Percentiles rank a stretch among this genome's conserved stretches.
phyloP scores from a whole-genome alignment of 108 stramenopile genomes.

The Parietichytrium sp. region DNA sequence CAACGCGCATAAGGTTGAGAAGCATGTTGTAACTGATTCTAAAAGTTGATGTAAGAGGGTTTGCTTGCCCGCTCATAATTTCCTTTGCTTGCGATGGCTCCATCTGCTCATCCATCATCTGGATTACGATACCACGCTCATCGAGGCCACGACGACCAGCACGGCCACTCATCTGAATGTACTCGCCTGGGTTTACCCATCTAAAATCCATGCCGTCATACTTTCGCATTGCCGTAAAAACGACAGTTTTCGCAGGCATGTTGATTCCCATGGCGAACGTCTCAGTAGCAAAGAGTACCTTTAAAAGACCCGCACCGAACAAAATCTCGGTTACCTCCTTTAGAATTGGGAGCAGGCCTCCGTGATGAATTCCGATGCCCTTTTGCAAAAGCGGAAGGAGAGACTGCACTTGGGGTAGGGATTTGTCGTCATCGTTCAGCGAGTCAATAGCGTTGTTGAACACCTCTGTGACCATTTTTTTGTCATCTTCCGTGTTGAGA shows the following conservation, averaged over 20 bases:
- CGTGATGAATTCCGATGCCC: constrained; percentile 98
- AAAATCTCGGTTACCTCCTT: constrained; percentile 99
- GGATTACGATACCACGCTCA: constrained; percentile 95
- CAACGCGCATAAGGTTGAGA: constrained; percentile 95
- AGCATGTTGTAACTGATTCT: constrained; percentile 98
- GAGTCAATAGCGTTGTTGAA: constrained; percentile 92
- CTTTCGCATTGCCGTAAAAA: constrained; percentile 94
- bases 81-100: constrained; percentile 90
- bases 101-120: constrained; percentile 99
- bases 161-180: constrained; percentile 96
- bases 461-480: constrained; percentile 87
- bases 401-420: constrained; percentile 89
- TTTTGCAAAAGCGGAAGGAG: constrained; percentile 89
- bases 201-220: constrained; percentile 82
- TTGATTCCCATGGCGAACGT: constrained; percentile 99
- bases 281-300: constrained; percentile 95
- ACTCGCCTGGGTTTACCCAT: constrained; percentile 74
- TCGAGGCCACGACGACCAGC: constrained; percentile 98
- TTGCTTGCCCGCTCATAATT: constrained; percentile 81
- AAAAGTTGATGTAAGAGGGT: constrained; percentile 91
- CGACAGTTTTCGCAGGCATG: constrained; percentile 99
- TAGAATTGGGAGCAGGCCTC: constrained; percentile 96
- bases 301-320: constrained; percentile 93
- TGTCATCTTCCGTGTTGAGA: constrained; percentile 94
- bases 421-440: constrained; percentile 87